Evolutionary conservation across 2,329 filamentous ascomycete genomes (phyloP), one percentile per base, ranked within the genome.

Genomic region (Diaporthe eres): DNA sequence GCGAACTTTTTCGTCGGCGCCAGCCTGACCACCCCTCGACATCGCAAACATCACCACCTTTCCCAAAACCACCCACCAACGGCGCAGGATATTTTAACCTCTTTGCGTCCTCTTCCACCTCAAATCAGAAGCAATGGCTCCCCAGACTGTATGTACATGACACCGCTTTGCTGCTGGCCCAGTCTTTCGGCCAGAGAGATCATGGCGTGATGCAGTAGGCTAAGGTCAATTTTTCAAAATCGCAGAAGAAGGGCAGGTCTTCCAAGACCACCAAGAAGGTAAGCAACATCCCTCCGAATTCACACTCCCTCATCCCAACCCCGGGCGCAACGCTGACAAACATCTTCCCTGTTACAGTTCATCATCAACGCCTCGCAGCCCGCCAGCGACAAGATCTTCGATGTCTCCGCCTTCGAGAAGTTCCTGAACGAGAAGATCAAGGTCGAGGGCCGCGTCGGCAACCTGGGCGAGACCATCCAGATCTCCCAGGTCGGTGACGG

Each of bases 361-460:
- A 93, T 98, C 91, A 98, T 99, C 94, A 98, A 99, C 91, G 96
- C 96, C 88, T 96, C 95, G 84, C 96, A 98, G 90, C 97, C 97
- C 84, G 96, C 96, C 82, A 94, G 92, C 90, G 97, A 99, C 92
- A 98, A 98, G 94, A 99, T 99, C 92, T 98, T 99, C 93, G 97
- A 99, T 88, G 93, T 98, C 87, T 93, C 94, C 84, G 96, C 96
- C 82, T 99, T 99, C 88, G 96, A 98, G 91, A 98, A 98, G 93
- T 99, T 99, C 94, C 94, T 99, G 79, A 96, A 98, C 92, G 97
- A 98, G 89, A 95, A 94, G 90, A 98, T 99, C 93, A 99, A 99
- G 95, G 95, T 99, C 83, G 97, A 98, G 82, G 96, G 96, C 90
- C 96, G 95, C 86, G 96, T 96, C 85, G 96, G 96, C 83, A 98